Base-by-base conservation (phyloP, 257 asterid genomes). In the Petrea volubilis region DNA sequence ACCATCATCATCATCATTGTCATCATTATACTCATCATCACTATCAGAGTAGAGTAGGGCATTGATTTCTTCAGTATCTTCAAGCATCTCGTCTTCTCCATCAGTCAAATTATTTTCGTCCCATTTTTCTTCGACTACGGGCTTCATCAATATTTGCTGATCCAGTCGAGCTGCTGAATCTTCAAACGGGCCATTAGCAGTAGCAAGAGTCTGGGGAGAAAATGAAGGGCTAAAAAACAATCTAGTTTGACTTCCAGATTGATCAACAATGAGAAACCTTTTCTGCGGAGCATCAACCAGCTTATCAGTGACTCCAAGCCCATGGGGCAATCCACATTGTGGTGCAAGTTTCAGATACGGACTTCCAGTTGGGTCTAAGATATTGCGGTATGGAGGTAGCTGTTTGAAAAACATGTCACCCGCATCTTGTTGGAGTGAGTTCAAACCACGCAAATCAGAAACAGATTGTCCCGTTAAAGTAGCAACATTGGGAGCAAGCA, bases 11-110 rank as follows among this genome's bases (percentile, higher is more conserved):
- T 69, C 58, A n/a, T 46, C 58, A 15, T 64, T 52, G 57, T 18
- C 81, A 38, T 46, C 60, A n/a, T n/a, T n/a, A 28, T 70, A 69
- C 55, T 68, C 82, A 27, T 70, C 73, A 60, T 74, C 77, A 43
- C 80, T 80, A 74, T 80, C 86, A n/a, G 91, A 86, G 82, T 79
- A 82, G 18, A 87, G 89, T 59, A 87, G 77, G 5, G 91, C 95
- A 74, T 85, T 51, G 68, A 87, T 79, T 53, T 87, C 95, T 13
- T 83, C 89, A 12, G 85, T 72, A 72, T 87, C 87, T 78, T 87
- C 94, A 31, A 49, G 84, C 77, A 68, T 75, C 55, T 75, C 82
- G 46, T 78, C 78, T 64, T 67, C 88, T 75, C 58, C 87, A 77
- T 77, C 82, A 34, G 58, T 67, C 50, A 67, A 51, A 64, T 61